phyloP scores from a whole-genome alignment of 2,329 filamentous ascomycete genomes.

The Cucurbitaria berberidis region DNA sequence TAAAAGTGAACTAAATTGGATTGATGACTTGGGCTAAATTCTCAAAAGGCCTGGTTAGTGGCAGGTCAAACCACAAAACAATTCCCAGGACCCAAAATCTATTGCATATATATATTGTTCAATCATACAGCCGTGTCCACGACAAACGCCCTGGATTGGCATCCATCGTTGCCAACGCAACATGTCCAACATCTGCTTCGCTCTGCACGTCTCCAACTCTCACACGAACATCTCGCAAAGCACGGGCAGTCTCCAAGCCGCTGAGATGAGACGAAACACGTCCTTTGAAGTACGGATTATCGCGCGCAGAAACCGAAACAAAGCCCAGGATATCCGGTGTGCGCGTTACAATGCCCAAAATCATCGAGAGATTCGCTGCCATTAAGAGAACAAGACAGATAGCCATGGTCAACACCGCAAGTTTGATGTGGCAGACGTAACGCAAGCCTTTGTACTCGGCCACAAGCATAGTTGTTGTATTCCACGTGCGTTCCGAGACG shows the following conservation, averaged over 20 bases:
- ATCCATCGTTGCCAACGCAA: conserved; percentile 15
- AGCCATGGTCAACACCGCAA: conserved; percentile 7
- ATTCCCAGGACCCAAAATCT: neutral
- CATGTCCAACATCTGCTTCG: conserved; percentile 7
- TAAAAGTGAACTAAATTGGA: too few species aligned
- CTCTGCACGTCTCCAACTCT: conserved; percentile 13
- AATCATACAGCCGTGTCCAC: conserved; percentile 12
- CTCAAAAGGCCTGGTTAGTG: too few species aligned
- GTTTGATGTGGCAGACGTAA: conserved; percentile 3
- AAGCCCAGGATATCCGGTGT: conserved; percentile 16
- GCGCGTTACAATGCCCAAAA: conserved; percentile 7
- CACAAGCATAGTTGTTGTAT: neutral
- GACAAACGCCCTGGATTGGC: conserved; percentile 1
- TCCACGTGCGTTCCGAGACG: neutral
- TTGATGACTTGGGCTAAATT: too few species aligned
- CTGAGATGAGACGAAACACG: neutral
- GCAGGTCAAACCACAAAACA: too few species aligned
- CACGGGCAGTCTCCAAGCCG: conserved; percentile 2
- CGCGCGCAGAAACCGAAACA: conserved; percentile 6
- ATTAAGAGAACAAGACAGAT: conserved; percentile 1
- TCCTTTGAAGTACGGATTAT: conserved; percentile 8
- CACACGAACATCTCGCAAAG: conserved; percentile 2
- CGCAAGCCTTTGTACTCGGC: neutral
- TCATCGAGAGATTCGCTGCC: neutral
- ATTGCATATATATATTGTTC: neutral